A percentile compares a stretch with the other conserved stretches of the same genome.
Conservation (phyloP, 2,329 filamentous ascomycete genomes). For the Fusarium sterilihyphosum region DNA sequence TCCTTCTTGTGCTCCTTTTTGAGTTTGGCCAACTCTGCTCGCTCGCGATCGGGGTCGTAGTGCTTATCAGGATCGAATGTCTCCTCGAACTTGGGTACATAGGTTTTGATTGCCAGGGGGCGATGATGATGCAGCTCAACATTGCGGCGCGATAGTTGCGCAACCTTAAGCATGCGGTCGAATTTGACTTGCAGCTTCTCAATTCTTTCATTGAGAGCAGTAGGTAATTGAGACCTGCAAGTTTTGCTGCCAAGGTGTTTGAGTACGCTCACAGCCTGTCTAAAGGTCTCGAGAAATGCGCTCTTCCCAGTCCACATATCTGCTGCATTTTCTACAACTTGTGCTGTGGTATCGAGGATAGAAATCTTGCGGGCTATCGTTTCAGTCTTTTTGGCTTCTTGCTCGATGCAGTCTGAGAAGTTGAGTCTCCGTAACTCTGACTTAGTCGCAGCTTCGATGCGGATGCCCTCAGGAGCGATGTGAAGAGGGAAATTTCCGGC, state of each 20-base stretch:
- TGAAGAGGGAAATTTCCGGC: conserved; percentile 71
- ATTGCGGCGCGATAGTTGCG: conserved; percentile 76
- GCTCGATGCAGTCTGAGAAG: conserved; percentile 66
- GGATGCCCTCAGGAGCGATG: conserved; percentile 60
- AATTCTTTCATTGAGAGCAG: conserved; percentile 52
- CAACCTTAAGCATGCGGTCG: conserved; percentile 65
- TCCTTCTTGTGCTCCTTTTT: conserved; percentile 93
- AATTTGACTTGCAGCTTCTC: conserved; percentile 58
- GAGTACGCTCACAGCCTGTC: conserved; percentile 68
- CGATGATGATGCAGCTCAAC: conserved; percentile 90
- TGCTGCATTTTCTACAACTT: conserved; percentile 73
- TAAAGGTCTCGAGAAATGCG: conserved; percentile 83
- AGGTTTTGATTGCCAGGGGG: conserved; percentile 86
- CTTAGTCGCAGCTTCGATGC: conserved; percentile 58
- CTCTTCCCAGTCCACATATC: conserved; percentile 78
- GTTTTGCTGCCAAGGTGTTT: conserved; percentile 67
- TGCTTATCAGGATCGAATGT: conserved; percentile 93
- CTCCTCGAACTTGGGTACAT: conserved; percentile 95
- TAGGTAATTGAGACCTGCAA: conserved; percentile 62
- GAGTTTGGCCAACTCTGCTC: conserved; percentile 84
- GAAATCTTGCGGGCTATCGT: conserved; percentile 61
- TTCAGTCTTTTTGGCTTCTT: conserved; percentile 47
- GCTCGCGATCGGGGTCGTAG: conserved; percentile 95
- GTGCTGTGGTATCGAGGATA: conserved; percentile 69
- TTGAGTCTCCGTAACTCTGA: conserved; percentile 61